Percentiles rank a stretch among this genome's conserved stretches.
These are phyloP conservation scores for Calonectria leucothoes DNA, from an alignment of 2,329 filamentous ascomycete genomes.

Conservation along the genomic window DNA sequence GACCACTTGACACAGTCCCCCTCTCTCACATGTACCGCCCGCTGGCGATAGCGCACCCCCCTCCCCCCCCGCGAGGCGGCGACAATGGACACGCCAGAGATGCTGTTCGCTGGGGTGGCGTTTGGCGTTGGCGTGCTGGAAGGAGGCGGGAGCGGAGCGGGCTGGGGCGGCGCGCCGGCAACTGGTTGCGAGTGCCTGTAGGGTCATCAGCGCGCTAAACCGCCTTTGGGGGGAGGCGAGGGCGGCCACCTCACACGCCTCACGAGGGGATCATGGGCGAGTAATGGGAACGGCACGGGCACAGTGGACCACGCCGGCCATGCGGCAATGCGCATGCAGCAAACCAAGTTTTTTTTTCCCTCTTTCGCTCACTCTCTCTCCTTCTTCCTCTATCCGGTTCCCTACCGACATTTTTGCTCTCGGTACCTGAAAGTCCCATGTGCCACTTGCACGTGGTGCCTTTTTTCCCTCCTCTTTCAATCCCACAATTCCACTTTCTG, in stretches of 20 bases:
- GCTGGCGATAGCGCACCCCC: background rate
- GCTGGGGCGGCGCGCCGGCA: conserved; percentile 20
- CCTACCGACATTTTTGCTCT: conserved; percentile 18
- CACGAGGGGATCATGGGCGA: background rate
- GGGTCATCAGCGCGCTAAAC: conserved; percentile 11
- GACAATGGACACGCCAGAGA: background rate
- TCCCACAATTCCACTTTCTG: background rate
- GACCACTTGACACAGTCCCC: conserved; percentile 4
- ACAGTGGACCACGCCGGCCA: conserved; percentile 10
- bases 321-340: conserved; percentile 24
- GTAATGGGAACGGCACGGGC: background rate
- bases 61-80: too few relatives aligned
- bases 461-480: background rate
- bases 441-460: conserved; percentile 19
- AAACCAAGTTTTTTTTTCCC: background rate
- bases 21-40: background rate
- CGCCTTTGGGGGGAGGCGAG: conserved; percentile 9
- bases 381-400: conserved; percentile 7
- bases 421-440: conserved; percentile 24
- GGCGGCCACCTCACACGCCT: conserved; percentile 4
- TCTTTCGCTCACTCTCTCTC: background rate
- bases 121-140: conserved; percentile 21
- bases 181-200: background rate
- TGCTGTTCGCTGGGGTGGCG: conserved; percentile 9
- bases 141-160: conserved; percentile 25